Conservation (phyloP, 768 basidiomycete species). For the Agrocybe pediades region DNA sequence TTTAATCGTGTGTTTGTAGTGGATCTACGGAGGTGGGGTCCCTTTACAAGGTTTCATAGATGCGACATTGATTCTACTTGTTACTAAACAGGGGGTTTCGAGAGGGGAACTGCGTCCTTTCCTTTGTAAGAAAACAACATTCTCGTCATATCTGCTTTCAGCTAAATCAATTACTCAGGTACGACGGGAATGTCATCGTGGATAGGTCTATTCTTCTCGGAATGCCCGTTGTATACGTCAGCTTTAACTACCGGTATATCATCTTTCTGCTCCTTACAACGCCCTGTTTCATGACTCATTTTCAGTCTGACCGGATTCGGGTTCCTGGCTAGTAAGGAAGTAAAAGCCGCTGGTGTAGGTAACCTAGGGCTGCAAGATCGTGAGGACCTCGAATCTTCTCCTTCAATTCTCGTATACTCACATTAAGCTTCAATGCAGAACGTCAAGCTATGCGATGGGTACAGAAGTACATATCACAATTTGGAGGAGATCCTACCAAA, state of each 20-base stretch:
- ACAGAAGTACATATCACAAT: constrained; percentile 61
- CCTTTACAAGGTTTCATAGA: not conserved
- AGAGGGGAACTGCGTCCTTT: constrained; percentile 27
- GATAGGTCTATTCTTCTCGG: constrained; percentile 44
- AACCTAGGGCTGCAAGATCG: constrained; percentile 71
- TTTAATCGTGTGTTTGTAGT: constrained; percentile 28
- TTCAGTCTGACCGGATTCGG: constrained; percentile 36
- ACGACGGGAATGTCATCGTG: constrained; percentile 48
- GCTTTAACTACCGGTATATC: constrained; percentile 50
- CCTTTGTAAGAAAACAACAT: constrained; percentile 26
- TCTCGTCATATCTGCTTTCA: not conserved
- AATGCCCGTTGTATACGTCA: constrained; percentile 50
- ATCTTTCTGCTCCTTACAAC: not conserved
- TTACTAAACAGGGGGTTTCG: constrained; percentile 13
- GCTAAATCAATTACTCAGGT: constrained; percentile 23
- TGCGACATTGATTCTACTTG: constrained; percentile 10
- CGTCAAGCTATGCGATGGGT: constrained; percentile 67
- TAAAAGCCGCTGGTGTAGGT: constrained; percentile 51
- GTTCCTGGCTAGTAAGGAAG: constrained; percentile 53
- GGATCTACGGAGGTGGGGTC: constrained; percentile 49
- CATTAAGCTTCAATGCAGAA: constrained; percentile 32
- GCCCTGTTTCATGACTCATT: not conserved
- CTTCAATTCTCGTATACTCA: not conserved
- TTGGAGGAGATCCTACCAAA: constrained; percentile 66
- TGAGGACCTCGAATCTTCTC: constrained; percentile 29